A percentile compares a stretch with the other conserved stretches of the same genome.
phyloP scores from a whole-genome alignment of 352 stramenopile genomes.

The Pythium guiyangense region DNA sequence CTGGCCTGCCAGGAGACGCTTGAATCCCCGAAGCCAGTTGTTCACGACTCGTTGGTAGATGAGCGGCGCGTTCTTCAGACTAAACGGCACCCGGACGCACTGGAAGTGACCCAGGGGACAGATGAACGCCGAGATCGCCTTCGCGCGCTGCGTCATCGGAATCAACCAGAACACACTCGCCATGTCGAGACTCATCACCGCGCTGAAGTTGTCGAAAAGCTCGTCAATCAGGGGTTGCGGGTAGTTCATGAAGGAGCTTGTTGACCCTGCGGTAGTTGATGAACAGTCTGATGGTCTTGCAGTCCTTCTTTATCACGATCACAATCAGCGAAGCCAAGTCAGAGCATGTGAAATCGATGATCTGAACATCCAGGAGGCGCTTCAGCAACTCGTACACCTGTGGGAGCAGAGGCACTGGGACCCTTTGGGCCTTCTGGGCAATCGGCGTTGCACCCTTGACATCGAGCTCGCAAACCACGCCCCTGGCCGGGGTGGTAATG shows the following conservation, averaged over 20 bases:
- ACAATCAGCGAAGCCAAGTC: too few species aligned
- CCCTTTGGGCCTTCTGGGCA: too few species aligned
- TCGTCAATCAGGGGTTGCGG: constrained; percentile 20
- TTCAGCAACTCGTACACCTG: constrained; percentile 3
- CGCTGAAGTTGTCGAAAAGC: too few species aligned
- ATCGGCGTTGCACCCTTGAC: too few species aligned
- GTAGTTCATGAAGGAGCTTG: constrained; percentile 16
- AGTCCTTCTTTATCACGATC: constrained; percentile 17
- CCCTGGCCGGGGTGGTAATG: too few species aligned
- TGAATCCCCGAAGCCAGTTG: constrained; percentile 13
- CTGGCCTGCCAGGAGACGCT: background rate
- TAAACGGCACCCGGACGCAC: constrained; percentile 18
- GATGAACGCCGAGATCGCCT: constrained; percentile 17
- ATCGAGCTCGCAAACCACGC: too few species aligned
- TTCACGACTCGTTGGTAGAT: constrained; percentile 13
- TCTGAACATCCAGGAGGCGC: background rate
- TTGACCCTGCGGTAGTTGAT: constrained; percentile 19
- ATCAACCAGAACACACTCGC: constrained; percentile 24
- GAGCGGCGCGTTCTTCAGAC: constrained; percentile 16
- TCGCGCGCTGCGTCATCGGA: constrained; percentile 13
- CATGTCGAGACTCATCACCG: too few species aligned
- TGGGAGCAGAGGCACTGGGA: too few species aligned
- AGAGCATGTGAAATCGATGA: background rate
- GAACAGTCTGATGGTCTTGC: constrained; percentile 7
- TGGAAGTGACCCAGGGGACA: constrained; percentile 19